Conservation (phyloP, 2,329 filamentous ascomycete species). For the Phialophora macrospora region DNA sequence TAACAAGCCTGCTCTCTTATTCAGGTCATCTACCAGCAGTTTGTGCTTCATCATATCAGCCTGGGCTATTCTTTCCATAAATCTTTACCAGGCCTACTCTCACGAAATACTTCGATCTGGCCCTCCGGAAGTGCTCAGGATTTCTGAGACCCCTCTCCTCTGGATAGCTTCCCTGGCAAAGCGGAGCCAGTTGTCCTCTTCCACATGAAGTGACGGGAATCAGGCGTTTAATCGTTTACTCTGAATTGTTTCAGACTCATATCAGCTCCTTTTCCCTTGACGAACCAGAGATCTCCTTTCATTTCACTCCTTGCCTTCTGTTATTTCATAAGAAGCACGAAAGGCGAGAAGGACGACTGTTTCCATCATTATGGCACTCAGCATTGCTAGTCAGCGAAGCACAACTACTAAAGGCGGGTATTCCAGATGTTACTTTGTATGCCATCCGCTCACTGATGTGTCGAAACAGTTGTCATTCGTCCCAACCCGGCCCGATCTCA, state of each 20-base stretch:
- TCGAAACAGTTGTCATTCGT: background rate
- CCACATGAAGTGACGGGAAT: background rate
- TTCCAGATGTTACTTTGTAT: background rate
- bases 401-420: background rate
- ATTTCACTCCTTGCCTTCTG: background rate
- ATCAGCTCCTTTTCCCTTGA: background rate
- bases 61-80: background rate
- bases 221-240: background rate
- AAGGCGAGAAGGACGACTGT: background rate
- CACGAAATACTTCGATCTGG: background rate
- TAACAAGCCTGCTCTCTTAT: background rate
- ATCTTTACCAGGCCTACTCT: background rate
- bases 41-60: background rate
- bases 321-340: background rate
- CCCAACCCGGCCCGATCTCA: background rate
- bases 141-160: background rate
- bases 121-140: background rate
- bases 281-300: background rate
- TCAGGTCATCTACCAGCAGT: background rate
- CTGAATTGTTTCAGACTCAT: background rate
- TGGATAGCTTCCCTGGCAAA: background rate
- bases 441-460: background rate
- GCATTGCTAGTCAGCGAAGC: background rate
- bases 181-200: background rate
- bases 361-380: conserved; percentile 7